Evolutionary conservation across 1,284 basidiomycete species (phyloP).

Genomic region (Volvariella surrecta): DNA sequence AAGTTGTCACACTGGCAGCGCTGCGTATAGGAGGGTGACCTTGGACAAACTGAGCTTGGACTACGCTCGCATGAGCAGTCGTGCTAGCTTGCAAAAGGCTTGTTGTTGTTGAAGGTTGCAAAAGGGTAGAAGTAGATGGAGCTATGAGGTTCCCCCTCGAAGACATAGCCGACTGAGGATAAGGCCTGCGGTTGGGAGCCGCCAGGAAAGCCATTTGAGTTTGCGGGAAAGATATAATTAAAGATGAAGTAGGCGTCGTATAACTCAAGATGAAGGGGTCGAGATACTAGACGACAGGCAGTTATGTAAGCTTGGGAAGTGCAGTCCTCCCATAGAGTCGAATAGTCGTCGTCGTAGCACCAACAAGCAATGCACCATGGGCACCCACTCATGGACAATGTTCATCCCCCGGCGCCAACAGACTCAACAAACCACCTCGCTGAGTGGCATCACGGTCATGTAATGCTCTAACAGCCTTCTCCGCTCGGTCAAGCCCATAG

Average conservation of each 20-base stretch:
- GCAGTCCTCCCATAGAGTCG: too few species aligned
- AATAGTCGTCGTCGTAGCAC: too few species aligned
- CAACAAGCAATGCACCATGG: too few species aligned
- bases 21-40: slow-evolving; percentile 31
- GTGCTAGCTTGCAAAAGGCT: slow-evolving; percentile 24
- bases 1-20: slow-evolving; percentile 29
- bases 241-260: too few species aligned
- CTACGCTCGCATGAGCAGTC: slow-evolving; percentile 2
- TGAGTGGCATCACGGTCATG: background rate
- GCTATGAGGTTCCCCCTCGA: slow-evolving; percentile 12
- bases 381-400: too few species aligned
- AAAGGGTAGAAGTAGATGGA: slow-evolving; percentile 48
- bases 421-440: background rate
- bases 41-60: slow-evolving; percentile 32
- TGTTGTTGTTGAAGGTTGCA: slow-evolving; percentile 21
- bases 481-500: background rate
- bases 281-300: too few species aligned
- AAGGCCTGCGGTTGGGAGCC: too few species aligned
- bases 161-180: too few species aligned
- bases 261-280: too few species aligned
- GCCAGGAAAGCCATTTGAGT: slow-evolving; percentile 17
- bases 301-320: too few species aligned
- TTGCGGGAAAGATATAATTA: background rate
- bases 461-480: background rate
- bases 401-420: background rate